Percentiles rank a stretch among this genome's conserved stretches.
Conservation (phyloP, 1,139 yeast species). For the Pichia sp. region DNA sequence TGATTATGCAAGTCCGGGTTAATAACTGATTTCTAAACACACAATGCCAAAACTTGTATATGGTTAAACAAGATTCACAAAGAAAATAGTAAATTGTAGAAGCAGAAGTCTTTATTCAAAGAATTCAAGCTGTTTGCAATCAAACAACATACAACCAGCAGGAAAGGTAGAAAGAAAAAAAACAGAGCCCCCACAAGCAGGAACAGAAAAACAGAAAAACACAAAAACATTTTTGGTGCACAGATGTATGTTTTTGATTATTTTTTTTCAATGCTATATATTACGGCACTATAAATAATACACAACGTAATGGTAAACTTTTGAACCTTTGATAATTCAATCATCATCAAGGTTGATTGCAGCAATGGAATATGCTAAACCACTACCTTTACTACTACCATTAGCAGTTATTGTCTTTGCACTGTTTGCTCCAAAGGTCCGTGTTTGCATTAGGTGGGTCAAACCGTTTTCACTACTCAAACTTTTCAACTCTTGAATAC, state of each 20-base stretch:
- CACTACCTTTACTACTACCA: conserved; percentile 14
- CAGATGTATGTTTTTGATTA: too few relatives aligned
- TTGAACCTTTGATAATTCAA: not conserved
- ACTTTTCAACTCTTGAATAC: conserved; percentile 5
- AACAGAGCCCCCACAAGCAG: not conserved
- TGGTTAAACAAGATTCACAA: too few relatives aligned
- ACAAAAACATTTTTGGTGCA: not conserved
- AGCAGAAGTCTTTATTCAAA: too few relatives aligned
- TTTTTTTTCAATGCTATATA: too few relatives aligned
- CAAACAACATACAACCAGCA: too few relatives aligned
- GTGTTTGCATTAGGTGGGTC: conserved; percentile 1
- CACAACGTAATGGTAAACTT: too few relatives aligned
- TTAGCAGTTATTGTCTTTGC: not conserved
- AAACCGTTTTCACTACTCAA: conserved; percentile 2
- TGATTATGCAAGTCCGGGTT: not conserved
- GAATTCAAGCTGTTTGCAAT: too few relatives aligned
- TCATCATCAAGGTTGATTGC: conserved; percentile 22
- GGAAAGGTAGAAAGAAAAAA: not conserved
- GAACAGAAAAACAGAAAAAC: not conserved
- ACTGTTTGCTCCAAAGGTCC: not conserved
- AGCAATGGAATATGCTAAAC: conserved; percentile 24
- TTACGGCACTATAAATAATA: not conserved
- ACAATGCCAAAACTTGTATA: too few relatives aligned
- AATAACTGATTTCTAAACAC: too few relatives aligned
- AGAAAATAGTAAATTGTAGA: not conserved